phyloP scores from a whole-genome alignment of 306 rosid genomes.

The Pueraria montana region DNA sequence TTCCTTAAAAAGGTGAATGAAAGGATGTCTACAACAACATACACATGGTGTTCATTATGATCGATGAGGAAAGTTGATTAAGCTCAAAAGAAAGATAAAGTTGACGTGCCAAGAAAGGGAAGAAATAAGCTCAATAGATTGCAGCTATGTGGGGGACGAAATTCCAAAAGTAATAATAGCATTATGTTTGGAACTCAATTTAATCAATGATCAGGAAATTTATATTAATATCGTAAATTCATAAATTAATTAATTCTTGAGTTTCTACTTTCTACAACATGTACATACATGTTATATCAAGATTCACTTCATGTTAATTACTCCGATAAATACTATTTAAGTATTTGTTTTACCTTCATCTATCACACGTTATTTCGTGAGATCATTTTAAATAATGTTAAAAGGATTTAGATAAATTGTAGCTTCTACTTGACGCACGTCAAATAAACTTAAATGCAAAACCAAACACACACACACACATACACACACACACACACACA shows the following conservation, averaged over 20 bases:
- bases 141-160: slow-evolving; percentile 4
- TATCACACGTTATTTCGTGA: too few relatives aligned
- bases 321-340: too few relatives aligned
- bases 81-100: slow-evolving; percentile 28
- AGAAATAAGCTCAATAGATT: neutral
- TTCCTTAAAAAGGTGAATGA: slow-evolving; percentile 48
- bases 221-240: neutral
- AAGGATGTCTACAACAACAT: slow-evolving; percentile 35
- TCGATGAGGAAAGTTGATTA: slow-evolving; percentile 37
- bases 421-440: too few relatives aligned
- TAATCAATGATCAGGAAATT: neutral
- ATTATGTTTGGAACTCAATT: slow-evolving; percentile 25
- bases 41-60: slow-evolving; percentile 45
- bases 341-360: too few relatives aligned
- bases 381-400: too few relatives aligned
- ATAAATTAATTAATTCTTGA: neutral
- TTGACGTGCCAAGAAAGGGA: slow-evolving; percentile 11
- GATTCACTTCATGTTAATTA: too few relatives aligned
- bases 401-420: too few relatives aligned
- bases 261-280: neutral
- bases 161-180: slow-evolving; percentile 5
- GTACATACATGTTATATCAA: neutral
- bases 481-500: too few relatives aligned
- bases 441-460: too few relatives aligned
- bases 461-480: too few relatives aligned